Evolutionary conservation across 2,329 filamentous ascomycete genomes (phyloP).

Genomic region (Aspergillus thermomutatus): DNA sequence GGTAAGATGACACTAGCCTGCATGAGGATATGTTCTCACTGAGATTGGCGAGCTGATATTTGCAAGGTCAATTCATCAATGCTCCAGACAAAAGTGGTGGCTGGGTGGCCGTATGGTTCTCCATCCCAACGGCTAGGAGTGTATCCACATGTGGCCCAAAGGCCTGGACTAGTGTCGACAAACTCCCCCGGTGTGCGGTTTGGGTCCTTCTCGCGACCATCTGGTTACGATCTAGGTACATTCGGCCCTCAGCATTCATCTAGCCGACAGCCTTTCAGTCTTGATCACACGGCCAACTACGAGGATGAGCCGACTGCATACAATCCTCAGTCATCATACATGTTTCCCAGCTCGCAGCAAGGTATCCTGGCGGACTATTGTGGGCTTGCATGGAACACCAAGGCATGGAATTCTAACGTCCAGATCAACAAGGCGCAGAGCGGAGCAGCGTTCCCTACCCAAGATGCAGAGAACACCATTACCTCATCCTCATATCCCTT

Average conservation of each 20-base stretch:
- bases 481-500: conserved; percentile 26
- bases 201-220: conserved; percentile 16
- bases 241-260: conserved; percentile 18
- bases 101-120: conserved; percentile 27
- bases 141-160: conserved; percentile 13
- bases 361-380: conserved; percentile 27
- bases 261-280: conserved; percentile 18
- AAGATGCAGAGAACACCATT: conserved; percentile 23
- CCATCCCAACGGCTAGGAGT: conserved; percentile 18
- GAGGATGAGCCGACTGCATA: conserved; percentile 36
- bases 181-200: conserved; percentile 16
- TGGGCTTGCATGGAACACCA: conserved; percentile 25
- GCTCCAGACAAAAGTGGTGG: conserved; percentile 21
- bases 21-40: not conserved
- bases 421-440: conserved; percentile 18
- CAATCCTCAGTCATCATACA: conserved; percentile 31
- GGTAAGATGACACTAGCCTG: conserved; percentile 45
- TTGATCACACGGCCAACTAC: conserved; percentile 26
- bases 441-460: conserved; percentile 27
- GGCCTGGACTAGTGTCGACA: conserved; percentile 12
- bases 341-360: conserved; percentile 32
- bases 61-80: conserved; percentile 33
- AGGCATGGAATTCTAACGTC: conserved; percentile 26
- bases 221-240: conserved; percentile 26
- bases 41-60: not conserved